Base-by-base conservation (phyloP, 306 rosid species). In the Lupinus albus region DNA sequence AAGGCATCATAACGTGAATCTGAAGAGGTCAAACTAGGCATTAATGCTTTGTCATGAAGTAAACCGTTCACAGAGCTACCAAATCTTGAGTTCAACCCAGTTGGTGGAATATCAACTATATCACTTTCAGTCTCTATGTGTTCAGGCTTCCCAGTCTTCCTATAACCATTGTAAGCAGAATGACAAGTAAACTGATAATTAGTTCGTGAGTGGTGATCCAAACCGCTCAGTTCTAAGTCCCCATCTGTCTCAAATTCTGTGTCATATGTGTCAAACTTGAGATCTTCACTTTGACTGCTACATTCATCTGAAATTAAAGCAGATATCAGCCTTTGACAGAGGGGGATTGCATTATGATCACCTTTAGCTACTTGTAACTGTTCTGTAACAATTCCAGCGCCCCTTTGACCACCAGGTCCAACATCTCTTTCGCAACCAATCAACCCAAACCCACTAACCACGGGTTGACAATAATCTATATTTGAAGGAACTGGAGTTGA, bases 301-400 rank as follows among this genome's bases (percentile, higher is more conserved):
- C 73, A 81, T 72, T 84, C 92, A 81, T 89, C 97, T 47, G 92
- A 70, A 70, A 92, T 89, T 45, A 92, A 71, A 36, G 95, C 89
- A 20, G 92, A 92, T 78, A 92, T 64, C 71, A 92, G 84, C 79
- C 86, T 92, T 85, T 89, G 95, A 80, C 81, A 87, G 61, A 92
- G 88, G 64, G 97, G 86, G 73, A 84, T 78, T 61, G 67, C 77
- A 67, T 55, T 63, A 74, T 75, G 74, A 80, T 87, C 90, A 61
- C 81, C 84, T 58, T 77, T 71, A 61, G 80, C 70, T 39, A 72
- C 71, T 39, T 76, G 74, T 33, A 72, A 78, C 54, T 81, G 95
- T 62, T 83, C 89, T 15, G 58, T 30, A 56, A 38, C 78, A 59
- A 59, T 74, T 68, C 81, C 82, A 8, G 67, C 88, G 59, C 60